phyloP scores from a whole-genome alignment of 2,329 filamentous ascomycete genomes.

The Pezicula neosporulosa region DNA sequence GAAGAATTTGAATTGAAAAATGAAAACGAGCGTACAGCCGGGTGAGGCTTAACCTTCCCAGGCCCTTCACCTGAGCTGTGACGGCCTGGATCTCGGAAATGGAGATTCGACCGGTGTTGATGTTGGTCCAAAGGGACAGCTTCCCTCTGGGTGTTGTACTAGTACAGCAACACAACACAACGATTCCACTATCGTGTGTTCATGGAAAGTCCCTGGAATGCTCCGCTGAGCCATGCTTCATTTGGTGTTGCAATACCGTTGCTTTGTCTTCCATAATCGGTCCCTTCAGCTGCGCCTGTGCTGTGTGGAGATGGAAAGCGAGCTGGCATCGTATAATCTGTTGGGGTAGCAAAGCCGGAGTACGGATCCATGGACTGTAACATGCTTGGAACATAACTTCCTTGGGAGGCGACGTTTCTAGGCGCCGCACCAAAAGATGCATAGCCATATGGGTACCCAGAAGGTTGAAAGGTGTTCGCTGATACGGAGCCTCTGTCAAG shows the following conservation, averaged over 20 bases:
- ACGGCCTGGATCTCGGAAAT: too few species aligned
- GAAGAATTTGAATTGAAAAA: constrained; percentile 1
- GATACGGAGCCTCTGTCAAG: constrained; percentile 35
- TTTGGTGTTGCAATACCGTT: constrained; percentile 30
- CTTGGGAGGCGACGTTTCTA: constrained; percentile 30
- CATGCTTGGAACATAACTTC: constrained; percentile 35
- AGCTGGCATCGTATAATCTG: constrained; percentile 43
- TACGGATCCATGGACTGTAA: constrained; percentile 37
- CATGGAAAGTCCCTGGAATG: constrained; percentile 70
- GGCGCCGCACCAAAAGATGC: constrained; percentile 38
- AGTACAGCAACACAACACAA: background rate
- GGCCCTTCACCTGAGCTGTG: too few species aligned
- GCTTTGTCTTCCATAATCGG: constrained; percentile 40
- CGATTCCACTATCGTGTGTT: constrained; percentile 37
- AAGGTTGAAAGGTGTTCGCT: constrained; percentile 34
- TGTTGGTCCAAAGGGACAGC: background rate
- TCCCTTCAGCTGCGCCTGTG: constrained; percentile 31
- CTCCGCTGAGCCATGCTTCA: constrained; percentile 53
- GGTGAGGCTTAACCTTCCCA: too few species aligned
- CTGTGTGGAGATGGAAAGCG: constrained; percentile 42
- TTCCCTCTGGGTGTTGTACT: background rate
- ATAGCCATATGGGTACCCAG: constrained; percentile 38
- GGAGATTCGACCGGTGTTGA: background rate
- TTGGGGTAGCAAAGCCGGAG: constrained; percentile 34
- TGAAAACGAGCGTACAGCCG: background rate